Evolutionary conservation across 225 moss, liverwort and hornwort species (phyloP).

Genomic region (Pleurozium schreberi): DNA sequence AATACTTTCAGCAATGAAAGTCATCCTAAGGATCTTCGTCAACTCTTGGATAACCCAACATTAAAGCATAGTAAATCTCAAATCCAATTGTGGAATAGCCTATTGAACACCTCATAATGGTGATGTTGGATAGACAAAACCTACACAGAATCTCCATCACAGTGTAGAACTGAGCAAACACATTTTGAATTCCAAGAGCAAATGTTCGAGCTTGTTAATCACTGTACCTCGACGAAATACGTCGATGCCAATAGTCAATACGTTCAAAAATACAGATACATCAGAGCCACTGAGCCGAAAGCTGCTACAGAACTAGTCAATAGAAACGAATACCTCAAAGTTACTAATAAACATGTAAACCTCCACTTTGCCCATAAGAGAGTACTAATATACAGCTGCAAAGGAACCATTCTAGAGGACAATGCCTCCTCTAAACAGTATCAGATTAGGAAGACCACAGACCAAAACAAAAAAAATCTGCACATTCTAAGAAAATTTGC

Average conservation of each 20-base stretch:
- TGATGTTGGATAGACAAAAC: background rate
- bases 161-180: background rate
- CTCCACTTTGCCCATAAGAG: background rate
- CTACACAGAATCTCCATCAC: background rate
- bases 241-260: background rate
- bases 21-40: background rate
- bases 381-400: constrained; percentile 8
- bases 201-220: background rate
- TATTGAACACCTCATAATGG: background rate
- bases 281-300: background rate
- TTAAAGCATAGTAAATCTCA: background rate
- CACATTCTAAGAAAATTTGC: constrained; percentile 9
- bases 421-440: background rate
- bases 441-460: background rate
- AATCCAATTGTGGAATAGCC: background rate
- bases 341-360: background rate
- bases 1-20: background rate
- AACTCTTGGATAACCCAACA: background rate
- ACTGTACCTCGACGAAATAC: background rate
- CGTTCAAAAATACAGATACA: constrained; percentile 1
- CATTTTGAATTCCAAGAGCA: background rate
- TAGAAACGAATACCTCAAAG: background rate
- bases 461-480: constrained; percentile 31
- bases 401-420: background rate
- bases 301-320: background rate